Evolutionary conservation across 495 filamentous ascomycete species (phyloP), one percentile per base, ranked within the genome.

Genomic region (Letharia columbiana): DNA sequence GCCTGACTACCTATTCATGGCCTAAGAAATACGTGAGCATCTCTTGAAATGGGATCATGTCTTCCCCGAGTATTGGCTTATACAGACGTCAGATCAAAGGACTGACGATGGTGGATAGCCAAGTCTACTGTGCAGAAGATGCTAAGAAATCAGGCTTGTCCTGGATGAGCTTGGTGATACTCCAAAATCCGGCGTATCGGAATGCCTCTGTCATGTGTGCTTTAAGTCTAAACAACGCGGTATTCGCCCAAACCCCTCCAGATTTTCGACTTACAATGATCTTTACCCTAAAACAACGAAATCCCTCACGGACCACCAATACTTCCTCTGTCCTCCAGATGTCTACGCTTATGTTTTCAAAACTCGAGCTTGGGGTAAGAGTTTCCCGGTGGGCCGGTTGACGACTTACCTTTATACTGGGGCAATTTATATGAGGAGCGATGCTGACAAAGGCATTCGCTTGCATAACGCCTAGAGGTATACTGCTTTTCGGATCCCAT

Each of bases 331-430:
- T 35, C 18, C 60, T 41, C 20, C 23, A 17, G 41, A 45, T 3
- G 35, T 67, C 33, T 8, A 10, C 10, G 66, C 39, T 23, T 67
- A 44, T 39, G 15, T 40, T n/a, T 52, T 68, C 20, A 64, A 61
- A 41, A 45, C 45, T n/a, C 54, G 54, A 52, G 50, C 11, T 39
- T 68, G 66, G 66, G 28, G 66, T 64, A 41, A 56, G 52, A 35
- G 28, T 35, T 8, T 35, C 52, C 49, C 8, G 0, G 15, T 56
- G 18, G 52, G 35, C 49, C 8, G 4, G 15, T 56, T 35, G 52
- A 56, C 31, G 7, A 18, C 2, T 33, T 35, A 9, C 5, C 13
- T 56, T 56, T 35, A 17, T 33, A 56, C 12, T 0, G 12, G 49
- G 15, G 6, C 31, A 17, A 2, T 0, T 15, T 56, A 13, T 35